Percentiles rank a stretch among this genome's conserved stretches.
phyloP scores from a whole-genome alignment of 768 basidiomycete species.

The Suillus variegatus region DNA sequence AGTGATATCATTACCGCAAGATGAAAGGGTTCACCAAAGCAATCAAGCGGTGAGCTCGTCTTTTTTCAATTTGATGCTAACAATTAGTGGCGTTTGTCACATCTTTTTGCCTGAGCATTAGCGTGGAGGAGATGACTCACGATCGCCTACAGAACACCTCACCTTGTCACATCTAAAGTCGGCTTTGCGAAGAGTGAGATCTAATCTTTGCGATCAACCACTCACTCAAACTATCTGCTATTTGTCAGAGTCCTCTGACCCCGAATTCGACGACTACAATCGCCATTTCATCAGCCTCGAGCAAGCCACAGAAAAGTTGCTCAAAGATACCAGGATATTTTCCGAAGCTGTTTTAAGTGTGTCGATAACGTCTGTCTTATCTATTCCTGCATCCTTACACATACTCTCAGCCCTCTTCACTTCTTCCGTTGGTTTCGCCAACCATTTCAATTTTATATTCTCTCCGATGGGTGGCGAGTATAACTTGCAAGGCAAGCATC shows the following conservation, averaged over 20 bases:
- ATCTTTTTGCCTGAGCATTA: background rate
- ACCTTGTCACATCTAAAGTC: slow-evolving; percentile 81
- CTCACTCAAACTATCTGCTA: slow-evolving; percentile 8
- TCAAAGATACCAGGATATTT: slow-evolving; percentile 91
- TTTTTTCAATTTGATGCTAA: background rate
- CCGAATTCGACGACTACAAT: slow-evolving; percentile 88
- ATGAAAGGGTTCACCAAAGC: slow-evolving; percentile 89
- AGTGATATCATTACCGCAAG: slow-evolving; percentile 14
- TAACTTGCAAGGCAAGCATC: slow-evolving; percentile 76
- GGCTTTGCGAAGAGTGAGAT: slow-evolving; percentile 87
- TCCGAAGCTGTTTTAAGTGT: slow-evolving; percentile 77
- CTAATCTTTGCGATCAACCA: background rate
- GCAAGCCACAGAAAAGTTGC: slow-evolving; percentile 79
- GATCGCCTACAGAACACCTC: slow-evolving; percentile 69
- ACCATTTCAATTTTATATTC: slow-evolving; percentile 64
- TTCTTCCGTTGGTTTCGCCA: slow-evolving; percentile 60
- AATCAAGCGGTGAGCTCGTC: slow-evolving; percentile 60
- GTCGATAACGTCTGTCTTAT: slow-evolving; percentile 3
- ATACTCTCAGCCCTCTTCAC: slow-evolving; percentile 59
- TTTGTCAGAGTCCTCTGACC: slow-evolving; percentile 74
- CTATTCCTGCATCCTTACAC: slow-evolving; percentile 4
- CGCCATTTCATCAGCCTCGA: slow-evolving; percentile 79
- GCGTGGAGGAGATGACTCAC: slow-evolving; percentile 5
- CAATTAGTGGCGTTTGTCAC: background rate
- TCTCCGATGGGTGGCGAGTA: slow-evolving; percentile 74